Base-by-base conservation (phyloP, 495 filamentous ascomycete genomes). In the Massariosphaeria phaeospora region DNA sequence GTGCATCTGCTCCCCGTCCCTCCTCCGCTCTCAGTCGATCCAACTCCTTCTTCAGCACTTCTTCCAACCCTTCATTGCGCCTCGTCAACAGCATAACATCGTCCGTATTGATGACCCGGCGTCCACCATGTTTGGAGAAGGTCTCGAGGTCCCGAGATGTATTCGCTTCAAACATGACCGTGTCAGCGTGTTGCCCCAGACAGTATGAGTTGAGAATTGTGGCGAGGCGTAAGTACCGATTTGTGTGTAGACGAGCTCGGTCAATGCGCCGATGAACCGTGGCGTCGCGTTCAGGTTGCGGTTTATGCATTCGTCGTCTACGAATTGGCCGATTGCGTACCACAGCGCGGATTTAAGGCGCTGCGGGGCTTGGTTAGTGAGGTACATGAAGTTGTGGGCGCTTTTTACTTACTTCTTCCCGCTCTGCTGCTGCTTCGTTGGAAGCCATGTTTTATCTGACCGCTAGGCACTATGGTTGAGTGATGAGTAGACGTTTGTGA, bases 331-430 rank as follows among this genome's bases (percentile, higher is more conserved):
- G 54, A 96, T 82, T 18, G 81, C 78, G 67, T 85, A 86, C 91
- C 91, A 97, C n/a, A 98, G 79, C 27, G 89, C 88, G 44, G 88
- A 83, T 79, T 98, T 98, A 51, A 96, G 77, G 57, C 84, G 84
- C 89, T 96, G 38, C 33, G 31, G 51, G 49, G 33, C 48, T n/a
- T 15, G 34, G 15, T 34, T 48, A 10, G 27, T n/a, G 15, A 17
- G 47, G 18, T 31, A 7, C 30, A 13, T 20, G 29, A 21, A 50
- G 15, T 29, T 7, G 20, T 52, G 57, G n/a, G 35, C n/a, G 20
- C 5, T 12, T 6, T 15, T 39, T 8, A 39, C 35, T 5, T 49
- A 62, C 59, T 49, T 62, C 59, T 52, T 57, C 54, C 15, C 40
- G 36, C 27, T 57, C 43, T 29, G 8, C 38, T 26, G 42, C 52